Evolutionary conservation across 352 stramenopile species (phyloP), one percentile per base, ranked within the genome.

Genomic region (Pythium phragmiticola): DNA sequence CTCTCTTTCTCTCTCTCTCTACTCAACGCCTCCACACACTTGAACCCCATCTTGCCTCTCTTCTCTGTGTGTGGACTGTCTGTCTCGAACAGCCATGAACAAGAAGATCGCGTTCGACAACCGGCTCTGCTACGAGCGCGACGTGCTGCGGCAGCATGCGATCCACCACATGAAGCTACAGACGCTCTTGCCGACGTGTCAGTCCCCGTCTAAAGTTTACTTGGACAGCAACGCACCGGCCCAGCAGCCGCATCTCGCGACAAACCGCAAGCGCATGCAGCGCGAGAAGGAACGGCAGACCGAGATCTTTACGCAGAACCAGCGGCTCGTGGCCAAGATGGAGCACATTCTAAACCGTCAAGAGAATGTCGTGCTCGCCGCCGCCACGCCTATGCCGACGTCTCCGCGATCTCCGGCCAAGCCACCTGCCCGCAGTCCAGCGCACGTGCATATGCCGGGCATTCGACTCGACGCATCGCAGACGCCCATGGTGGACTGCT

Each of bases 41-140:
- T 28, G 26, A 4, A 4, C 26, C 4, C 26, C 26, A 28, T 28
- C 26, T 28, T 28, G 26, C 26, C 26, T 28, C 26, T 28, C 26
- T 28, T 28, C 26, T 28, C 26, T 28, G 26, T 28, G 26, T 28
- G 26, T 28, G 26, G 2, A 4, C 26, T 28, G 26, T 4, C 26
- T 28, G 2, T 28, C 26, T 28, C 26, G 26, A 28, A 28, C 26
- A 28, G 28, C 43, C 33, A 93, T 93, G 82, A 93, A 93, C 74
- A 81, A 73, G 63, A 85, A 71, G 62, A 74, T 93, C 57, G 74
- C 75, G 64, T 93, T 91, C 62, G 78, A 91, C 66, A 93, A 93
- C 55, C 84, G 78, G 12, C 70, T 93, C 36, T 93, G 84, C 73
- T 93, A 91, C 51, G 82, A 93, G 70, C 84, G 84, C 53, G 77